These are phyloP conservation scores for Lactarius akahatsu DNA, from an alignment of 768 basidiomycete species.

Conservation along the genomic window DNA sequence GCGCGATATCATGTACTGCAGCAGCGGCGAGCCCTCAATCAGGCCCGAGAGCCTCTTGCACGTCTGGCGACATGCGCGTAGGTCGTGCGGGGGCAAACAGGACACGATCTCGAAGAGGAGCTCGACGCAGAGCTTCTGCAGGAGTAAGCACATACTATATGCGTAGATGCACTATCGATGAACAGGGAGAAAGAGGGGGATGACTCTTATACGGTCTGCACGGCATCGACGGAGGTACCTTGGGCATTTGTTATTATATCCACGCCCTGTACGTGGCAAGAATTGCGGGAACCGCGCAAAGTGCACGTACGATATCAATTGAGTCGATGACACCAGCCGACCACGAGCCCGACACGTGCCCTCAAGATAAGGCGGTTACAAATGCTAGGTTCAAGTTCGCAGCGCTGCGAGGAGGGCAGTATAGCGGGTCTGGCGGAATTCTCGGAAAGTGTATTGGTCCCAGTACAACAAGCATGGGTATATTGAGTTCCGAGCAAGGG, in stretches of 20 bases:
- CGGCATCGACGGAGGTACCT: neutral
- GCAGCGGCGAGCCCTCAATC: neutral
- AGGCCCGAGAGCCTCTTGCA: neutral
- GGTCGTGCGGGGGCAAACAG: neutral
- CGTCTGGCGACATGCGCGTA: neutral
- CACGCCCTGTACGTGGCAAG: neutral
- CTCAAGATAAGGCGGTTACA: neutral
- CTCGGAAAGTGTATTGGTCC: neutral
- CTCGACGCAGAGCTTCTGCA: neutral
- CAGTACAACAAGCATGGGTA: neutral
- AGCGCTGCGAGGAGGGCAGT: neutral
- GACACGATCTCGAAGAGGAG: neutral
- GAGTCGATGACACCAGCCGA: neutral
- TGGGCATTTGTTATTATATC: neutral
- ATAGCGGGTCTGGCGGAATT: neutral
- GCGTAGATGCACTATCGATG: neutral
- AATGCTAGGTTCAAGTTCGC: neutral
- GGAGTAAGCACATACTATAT: neutral
- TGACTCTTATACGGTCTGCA: slow-evolving; percentile 3
- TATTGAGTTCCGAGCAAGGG: neutral
- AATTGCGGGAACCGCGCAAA: neutral
- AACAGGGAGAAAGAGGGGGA: neutral
- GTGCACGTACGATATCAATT: neutral
- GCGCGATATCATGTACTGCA: neutral
- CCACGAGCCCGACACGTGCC: slow-evolving; percentile 13